Evolutionary conservation across 73 alveolate genomes (phyloP), one percentile per base, ranked within the genome.

Genomic region (Stentor roeselii): DNA sequence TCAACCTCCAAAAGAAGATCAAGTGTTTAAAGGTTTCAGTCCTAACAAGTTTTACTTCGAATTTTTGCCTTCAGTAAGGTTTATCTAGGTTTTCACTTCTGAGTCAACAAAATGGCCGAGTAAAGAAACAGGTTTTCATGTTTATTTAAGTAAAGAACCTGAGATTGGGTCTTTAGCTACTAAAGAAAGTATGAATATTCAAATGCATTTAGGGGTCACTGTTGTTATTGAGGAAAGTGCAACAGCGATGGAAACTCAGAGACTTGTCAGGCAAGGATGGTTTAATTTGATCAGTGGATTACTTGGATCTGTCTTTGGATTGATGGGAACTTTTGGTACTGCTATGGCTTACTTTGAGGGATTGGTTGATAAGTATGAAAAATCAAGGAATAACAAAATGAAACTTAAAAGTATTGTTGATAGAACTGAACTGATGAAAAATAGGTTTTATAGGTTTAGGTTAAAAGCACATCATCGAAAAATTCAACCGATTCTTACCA

Each of bases 71-170:
- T 67, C 80, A 21, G 80, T 50, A 50, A 50, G 6, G n/a, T 50
- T 11, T 50, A 50, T 50, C 6, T 50, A 50, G 67, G 21, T 67
- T 67, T 67, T 67, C 34, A 21, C 34, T 30, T 67, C 80, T 0
- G 80, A 67, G 0, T 15, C 21, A 1, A 21, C 80, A 27, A 34
- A 32, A 32, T 67, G 80, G 42, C 2, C n/a, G 21, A 21, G 42
- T 67, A 30, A 30, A 1, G 41, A 67, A 67, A 67, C 80, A 27
- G 80, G 80, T 15, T 67, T 21, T 2, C 80, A 67, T 32, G 80
- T 67, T 21, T 67, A 36, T 0, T 2, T 67, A 32, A 15, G 42
- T 1, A n/a, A 67, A 27, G n/a, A 21, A 1, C 80, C 80, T 0
- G 37, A 15, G 21, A 21, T 32, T 21, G 80, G 80, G 2, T 67